Conservation (phyloP, 257 asterid genomes). For the Solanum pinnatisectum region DNA sequence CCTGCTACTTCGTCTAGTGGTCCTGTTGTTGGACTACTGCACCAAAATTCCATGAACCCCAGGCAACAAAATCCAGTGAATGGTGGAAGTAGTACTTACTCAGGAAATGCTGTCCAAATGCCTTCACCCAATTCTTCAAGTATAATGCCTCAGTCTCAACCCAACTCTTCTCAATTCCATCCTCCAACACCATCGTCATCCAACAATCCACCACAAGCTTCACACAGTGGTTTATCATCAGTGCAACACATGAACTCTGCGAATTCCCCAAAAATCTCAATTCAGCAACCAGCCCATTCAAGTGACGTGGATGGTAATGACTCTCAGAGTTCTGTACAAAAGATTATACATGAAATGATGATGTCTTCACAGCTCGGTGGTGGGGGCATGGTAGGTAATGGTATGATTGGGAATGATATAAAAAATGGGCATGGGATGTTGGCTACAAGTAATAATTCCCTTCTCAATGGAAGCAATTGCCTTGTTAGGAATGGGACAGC, state of each 20-base stretch:
- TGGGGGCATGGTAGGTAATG: constrained; percentile 43
- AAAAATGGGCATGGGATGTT: constrained; percentile 44
- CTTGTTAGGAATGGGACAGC: constrained; percentile 42
- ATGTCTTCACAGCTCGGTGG: constrained; percentile 64
- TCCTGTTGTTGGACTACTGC: constrained; percentile 42
- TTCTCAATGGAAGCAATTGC: constrained; percentile 28
- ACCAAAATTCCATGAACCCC: constrained; percentile 71
- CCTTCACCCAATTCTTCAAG: constrained; percentile 61
- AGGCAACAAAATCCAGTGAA: constrained; percentile 43
- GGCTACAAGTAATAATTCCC: constrained; percentile 24
- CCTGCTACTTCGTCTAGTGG: constrained; percentile 36
- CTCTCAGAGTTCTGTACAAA: constrained; percentile 83
- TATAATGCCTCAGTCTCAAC: constrained; percentile 40
- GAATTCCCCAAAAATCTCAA: constrained; percentile 49
- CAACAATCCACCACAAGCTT: constrained; percentile 41
- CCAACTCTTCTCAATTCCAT: constrained; percentile 49
- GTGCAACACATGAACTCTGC: constrained; percentile 35
- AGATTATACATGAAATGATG: constrained; percentile 75
- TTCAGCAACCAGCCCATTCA: constrained; percentile 57
- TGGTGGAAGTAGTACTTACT: constrained; percentile 34
- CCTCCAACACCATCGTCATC: constrained; percentile 62
- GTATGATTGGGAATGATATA: constrained; percentile 35
- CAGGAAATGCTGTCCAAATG: constrained; percentile 49
- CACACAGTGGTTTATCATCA: constrained; percentile 30
- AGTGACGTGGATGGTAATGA: constrained; percentile 58